Base-by-base conservation (phyloP, 2,329 filamentous ascomycete species). In the Corinectria fuckeliana region DNA sequence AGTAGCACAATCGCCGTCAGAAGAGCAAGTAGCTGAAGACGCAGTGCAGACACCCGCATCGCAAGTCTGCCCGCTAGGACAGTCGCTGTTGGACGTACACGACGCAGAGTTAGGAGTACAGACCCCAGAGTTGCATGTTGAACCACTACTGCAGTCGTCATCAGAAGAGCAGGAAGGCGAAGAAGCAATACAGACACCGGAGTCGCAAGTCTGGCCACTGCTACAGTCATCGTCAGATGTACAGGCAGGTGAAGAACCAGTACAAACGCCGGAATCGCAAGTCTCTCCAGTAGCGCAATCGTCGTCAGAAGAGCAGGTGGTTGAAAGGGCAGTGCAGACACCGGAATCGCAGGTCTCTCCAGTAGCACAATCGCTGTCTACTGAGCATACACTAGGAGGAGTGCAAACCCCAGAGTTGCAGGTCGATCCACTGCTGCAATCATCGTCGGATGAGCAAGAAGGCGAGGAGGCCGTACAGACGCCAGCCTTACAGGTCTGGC, bases 11-110 rank as follows among this genome's bases (percentile, higher is more conserved):
- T 39, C 36, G 36, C 18, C 11, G 16, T 39, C 36, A 9, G 18
- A 7, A 10, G 36, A n/a, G 39, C 39, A 42, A n/a, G 11, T 20
- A n/a, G 39, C 8, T 3, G 13, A 6, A 9, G 39, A 3, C 3
- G 5, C 5, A 16, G 34, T 20, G 8, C 39, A 42, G 11, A 32
- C 30, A n/a, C 53, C 53, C 7, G 48, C 18, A 11, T 21, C 11
- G 7, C 53, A 56, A 11, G 39, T 56, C 38, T 56, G 45, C 2
- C 53, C 53, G 25, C 23, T 44, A 11, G 39, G 32, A 11, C 53
- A 56, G 14, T 56, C 45, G 5, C 36, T 25, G 14, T 49, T 18
- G 20, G 26, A 26, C 10, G 38, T n/a, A 7, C 53, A 50, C n/a
- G n/a, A n/a, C n/a, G n/a, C n/a, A n/a, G n/a, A n/a, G n/a, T n/a